Percentiles rank a stretch among this genome's conserved stretches.
Conservation (phyloP, 441 rosid genomes). For the Bocquillonia castaneifolia region DNA sequence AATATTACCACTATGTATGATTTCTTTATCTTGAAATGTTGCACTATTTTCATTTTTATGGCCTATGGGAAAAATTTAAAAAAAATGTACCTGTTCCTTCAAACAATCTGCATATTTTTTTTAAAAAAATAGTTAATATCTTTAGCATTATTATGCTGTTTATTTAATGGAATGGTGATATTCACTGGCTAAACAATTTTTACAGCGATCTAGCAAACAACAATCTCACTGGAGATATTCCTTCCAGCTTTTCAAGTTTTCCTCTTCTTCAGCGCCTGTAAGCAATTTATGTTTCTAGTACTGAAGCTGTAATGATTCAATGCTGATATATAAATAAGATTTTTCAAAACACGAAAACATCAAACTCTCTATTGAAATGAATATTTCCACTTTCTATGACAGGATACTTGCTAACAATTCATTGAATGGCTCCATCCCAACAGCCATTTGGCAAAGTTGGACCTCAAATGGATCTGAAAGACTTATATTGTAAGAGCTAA, state of each 20-base stretch:
- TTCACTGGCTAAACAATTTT: slow-evolving; percentile 20
- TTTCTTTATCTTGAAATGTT: slow-evolving; percentile 21
- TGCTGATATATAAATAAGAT: neutral
- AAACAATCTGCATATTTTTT: neutral
- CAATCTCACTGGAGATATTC: slow-evolving; percentile 65
- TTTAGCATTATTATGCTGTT: neutral
- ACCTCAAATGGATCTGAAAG: slow-evolving; percentile 44
- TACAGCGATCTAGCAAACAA: slow-evolving; percentile 77
- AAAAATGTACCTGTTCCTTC: neutral
- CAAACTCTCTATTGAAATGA: neutral
- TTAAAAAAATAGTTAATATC: neutral
- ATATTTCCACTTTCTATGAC: slow-evolving; percentile 30
- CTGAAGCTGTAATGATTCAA: slow-evolving; percentile 2
- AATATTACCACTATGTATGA: slow-evolving; percentile 84
- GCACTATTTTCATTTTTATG: slow-evolving; percentile 9
- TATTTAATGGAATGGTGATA: slow-evolving; percentile 21
- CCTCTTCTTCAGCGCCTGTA: slow-evolving; percentile 75
- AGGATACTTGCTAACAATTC: slow-evolving; percentile 79
- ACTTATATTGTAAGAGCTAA: slow-evolving; percentile 59
- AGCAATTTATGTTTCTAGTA: slow-evolving; percentile 28
- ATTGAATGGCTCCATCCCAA: slow-evolving; percentile 62
- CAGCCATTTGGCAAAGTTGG: slow-evolving; percentile 66
- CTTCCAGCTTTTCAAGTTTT: slow-evolving; percentile 58
- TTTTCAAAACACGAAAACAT: neutral
- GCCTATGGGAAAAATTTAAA: slow-evolving; percentile 6